A percentile compares a stretch with the other conserved stretches of the same genome.
Conservation (phyloP, 176 grass and related monocot genomes). For the Themeda triandra region DNA sequence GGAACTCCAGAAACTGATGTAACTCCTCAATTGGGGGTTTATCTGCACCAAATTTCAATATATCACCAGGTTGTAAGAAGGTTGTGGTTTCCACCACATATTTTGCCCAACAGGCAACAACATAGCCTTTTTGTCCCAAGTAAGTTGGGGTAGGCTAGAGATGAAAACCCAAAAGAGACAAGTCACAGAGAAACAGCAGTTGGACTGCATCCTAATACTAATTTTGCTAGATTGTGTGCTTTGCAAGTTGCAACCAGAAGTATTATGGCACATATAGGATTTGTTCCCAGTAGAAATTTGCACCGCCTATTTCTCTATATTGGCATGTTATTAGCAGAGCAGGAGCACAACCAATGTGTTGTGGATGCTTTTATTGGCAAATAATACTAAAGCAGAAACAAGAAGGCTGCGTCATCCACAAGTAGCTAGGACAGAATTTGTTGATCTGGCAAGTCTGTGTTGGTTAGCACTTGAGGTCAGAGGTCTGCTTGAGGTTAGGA, state of each 20-base stretch:
- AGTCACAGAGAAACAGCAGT: too few relatives aligned
- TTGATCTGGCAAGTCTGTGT: neutral
- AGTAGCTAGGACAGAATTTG: neutral
- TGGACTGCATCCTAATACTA: too few relatives aligned
- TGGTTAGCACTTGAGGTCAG: neutral
- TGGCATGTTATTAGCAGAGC: neutral
- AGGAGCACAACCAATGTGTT: neutral
- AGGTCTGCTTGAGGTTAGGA: too few relatives aligned
- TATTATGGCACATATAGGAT: neutral
- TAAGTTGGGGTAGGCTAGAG: too few relatives aligned
- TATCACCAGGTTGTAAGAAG: slow-evolving; percentile 21
- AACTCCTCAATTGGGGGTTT: slow-evolving; percentile 90
- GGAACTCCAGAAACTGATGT: slow-evolving; percentile 96
- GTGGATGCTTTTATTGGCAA: neutral
- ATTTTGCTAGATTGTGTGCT: slow-evolving; percentile 4
- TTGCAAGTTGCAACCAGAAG: neutral
- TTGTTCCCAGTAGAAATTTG: neutral
- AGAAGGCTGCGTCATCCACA: neutral
- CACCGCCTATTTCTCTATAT: neutral
- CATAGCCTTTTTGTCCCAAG: too few relatives aligned
- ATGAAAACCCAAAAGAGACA: too few relatives aligned
- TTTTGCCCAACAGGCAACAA: too few relatives aligned
- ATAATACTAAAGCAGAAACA: neutral
- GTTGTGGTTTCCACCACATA: too few relatives aligned
- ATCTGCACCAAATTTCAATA: slow-evolving; percentile 51